These are phyloP conservation scores for Eutrema salsugineum DNA, from an alignment of 441 rosid species.

Conservation along the genomic window DNA sequence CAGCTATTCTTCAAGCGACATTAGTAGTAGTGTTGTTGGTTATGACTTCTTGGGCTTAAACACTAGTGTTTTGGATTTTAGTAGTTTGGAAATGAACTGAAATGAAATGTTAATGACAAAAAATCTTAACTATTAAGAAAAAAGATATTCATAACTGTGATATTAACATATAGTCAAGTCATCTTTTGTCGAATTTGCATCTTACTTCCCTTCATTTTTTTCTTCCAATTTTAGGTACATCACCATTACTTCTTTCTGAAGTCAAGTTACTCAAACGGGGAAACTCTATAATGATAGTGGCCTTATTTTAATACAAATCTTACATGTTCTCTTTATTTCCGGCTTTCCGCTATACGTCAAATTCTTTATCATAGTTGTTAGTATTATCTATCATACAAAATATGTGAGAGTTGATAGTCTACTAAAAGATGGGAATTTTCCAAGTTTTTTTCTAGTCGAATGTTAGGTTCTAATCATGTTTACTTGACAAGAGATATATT, in stretches of 20 bases:
- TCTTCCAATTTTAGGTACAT: not conserved
- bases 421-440: not conserved
- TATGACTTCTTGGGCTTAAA: slow-evolving; percentile 77
- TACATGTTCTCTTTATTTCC: too few species aligned
- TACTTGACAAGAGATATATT: not conserved
- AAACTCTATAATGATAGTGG: too few species aligned
- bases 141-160: not conserved
- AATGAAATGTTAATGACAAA: not conserved
- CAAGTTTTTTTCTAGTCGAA: not conserved
- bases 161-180: not conserved
- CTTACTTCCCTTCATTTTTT: not conserved
- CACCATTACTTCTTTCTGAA: not conserved
- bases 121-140: not conserved
- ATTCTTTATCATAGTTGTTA: not conserved
- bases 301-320: too few species aligned
- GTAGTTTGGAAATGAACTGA: slow-evolving; percentile 56
- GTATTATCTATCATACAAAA: not conserved
- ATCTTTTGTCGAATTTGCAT: not conserved
- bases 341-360: too few species aligned
- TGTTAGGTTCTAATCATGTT: not conserved
- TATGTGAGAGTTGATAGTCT: not conserved
- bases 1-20: slow-evolving; percentile 23
- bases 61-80: slow-evolving; percentile 57
- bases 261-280: not conserved
- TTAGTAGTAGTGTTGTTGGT: slow-evolving; percentile 34